Percentiles rank a stretch among this genome's conserved stretches.
phyloP scores from a whole-genome alignment of 805 yeast genomes.

The Kazachstania martiniae region DNA sequence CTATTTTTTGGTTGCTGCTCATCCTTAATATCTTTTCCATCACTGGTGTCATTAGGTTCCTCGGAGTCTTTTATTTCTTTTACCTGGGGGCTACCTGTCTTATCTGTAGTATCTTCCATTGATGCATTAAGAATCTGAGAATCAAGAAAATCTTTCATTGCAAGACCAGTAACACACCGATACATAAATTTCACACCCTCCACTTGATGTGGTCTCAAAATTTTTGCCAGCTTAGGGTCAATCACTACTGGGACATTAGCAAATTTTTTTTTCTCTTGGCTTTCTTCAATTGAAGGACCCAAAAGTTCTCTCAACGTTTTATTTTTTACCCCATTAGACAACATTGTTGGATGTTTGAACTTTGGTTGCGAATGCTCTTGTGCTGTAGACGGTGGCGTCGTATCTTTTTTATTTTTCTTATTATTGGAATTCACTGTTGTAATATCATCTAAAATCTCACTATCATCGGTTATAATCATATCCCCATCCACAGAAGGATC shows the following conservation, averaged over 20 bases:
- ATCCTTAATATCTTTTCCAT: constrained; percentile 1
- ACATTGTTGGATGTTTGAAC: constrained; percentile 20
- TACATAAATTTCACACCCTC: constrained; percentile 90
- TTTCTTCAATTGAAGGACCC: constrained; percentile 34
- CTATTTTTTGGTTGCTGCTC: constrained; percentile 33
- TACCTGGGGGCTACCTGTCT: too few relatives aligned
- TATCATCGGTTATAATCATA: constrained; percentile 15
- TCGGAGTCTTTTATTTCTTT: neutral
- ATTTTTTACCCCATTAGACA: constrained; percentile 31
- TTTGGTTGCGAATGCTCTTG: constrained; percentile 18
- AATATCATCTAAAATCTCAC: constrained; percentile 8
- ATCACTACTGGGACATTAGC: constrained; percentile 93
- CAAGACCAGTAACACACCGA: constrained; percentile 80
- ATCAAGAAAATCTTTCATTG: constrained; percentile 31
- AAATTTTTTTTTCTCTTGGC: constrained; percentile 34
- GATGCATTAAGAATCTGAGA: neutral
- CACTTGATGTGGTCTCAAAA: constrained; percentile 89
- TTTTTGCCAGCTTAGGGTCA: constrained; percentile 77
- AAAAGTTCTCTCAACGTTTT: constrained; percentile 69
- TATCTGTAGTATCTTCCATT: too few relatives aligned
- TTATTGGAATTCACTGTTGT: constrained; percentile 7
- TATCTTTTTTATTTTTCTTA: constrained; percentile 22
- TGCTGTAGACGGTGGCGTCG: constrained; percentile 2
- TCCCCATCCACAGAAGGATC: constrained; percentile 86
- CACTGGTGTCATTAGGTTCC: neutral